Base-by-base conservation (phyloP, 345 rosid species). In the Melaleuca alternifolia region DNA sequence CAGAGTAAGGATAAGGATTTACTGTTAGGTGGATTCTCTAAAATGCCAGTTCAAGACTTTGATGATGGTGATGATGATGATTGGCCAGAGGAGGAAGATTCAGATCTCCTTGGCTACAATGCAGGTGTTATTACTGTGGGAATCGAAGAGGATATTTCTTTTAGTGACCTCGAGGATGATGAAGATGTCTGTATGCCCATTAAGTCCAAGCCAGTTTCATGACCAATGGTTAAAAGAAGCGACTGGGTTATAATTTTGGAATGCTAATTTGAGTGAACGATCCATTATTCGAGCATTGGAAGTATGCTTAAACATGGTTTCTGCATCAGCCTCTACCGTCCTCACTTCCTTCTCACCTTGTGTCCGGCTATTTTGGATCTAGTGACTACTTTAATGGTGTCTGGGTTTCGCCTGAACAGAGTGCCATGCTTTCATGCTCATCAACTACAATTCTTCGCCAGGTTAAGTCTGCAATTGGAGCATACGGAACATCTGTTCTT, bases 91-190 rank as follows among this genome's bases (percentile, higher is more conserved):
- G 97, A 95, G 12, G 99, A 95, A 56, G 94, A 89, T 87, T 88
- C 92, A 24, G 99, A 93, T 84, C 88, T 88, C 33, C 90, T 89
- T 48, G 94, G 89, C 75, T 51, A 88, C 46, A 84, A 84, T 87
- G 88, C 84, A 83, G 85, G 88, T 71, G 54, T 88, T 54, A 86
- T 90, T 50, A 91, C 87, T 84, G 46, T 91, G 54, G 96, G 89
- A 85, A 92, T 92, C 59, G 96, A 94, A 86, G 99, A 96, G 85
- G 98, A 97, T 92, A 89, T 96, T 37, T 93, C 99, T 30, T 97
- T 95, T 88, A 97, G 99, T 93, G 99, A 97, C 90, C 96, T 97
- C 9, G 99, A 97, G 91, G 98, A 94, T 24, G 91, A 91, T 65
- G 95, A 85, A 30, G 92, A 88, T 84, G 89, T 84, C n/a, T 85